These are phyloP conservation scores for Tritrichomonas foetus DNA, from an alignment of 208 protist species.

Conservation along the genomic window DNA sequence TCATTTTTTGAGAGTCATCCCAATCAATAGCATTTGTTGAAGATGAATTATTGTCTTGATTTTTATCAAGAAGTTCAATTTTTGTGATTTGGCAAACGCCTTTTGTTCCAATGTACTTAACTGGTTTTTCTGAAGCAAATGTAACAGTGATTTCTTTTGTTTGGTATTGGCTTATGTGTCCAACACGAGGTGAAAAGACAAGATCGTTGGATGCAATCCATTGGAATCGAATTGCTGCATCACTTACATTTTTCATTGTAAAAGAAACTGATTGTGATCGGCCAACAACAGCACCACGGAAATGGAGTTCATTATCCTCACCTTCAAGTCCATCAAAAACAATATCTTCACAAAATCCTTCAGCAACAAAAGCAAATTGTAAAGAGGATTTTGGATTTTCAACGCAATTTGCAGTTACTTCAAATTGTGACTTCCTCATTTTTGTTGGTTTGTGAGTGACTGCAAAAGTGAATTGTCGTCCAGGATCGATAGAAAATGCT, in stretches of 20 bases:
- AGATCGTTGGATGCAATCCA: background rate
- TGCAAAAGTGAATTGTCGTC: background rate
- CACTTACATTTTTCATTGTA: background rate
- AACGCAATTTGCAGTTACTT: background rate
- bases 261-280: background rate
- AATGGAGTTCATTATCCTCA: background rate
- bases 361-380: background rate
- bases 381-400: background rate
- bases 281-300: background rate
- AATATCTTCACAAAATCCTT: constrained; percentile 26
- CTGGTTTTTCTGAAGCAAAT: background rate
- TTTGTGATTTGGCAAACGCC: background rate
- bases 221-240: background rate
- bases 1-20: background rate
- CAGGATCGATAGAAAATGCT: background rate
- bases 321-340: background rate
- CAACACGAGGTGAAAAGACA: background rate
- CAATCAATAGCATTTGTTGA: background rate
- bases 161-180: background rate
- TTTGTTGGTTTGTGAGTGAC: background rate
- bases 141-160: background rate
- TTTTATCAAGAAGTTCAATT: background rate
- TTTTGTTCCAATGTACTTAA: background rate
- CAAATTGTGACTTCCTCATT: background rate
- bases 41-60: no score